Conservation (phyloP, 257 asterid species). For the Scutellaria baicalensis region DNA sequence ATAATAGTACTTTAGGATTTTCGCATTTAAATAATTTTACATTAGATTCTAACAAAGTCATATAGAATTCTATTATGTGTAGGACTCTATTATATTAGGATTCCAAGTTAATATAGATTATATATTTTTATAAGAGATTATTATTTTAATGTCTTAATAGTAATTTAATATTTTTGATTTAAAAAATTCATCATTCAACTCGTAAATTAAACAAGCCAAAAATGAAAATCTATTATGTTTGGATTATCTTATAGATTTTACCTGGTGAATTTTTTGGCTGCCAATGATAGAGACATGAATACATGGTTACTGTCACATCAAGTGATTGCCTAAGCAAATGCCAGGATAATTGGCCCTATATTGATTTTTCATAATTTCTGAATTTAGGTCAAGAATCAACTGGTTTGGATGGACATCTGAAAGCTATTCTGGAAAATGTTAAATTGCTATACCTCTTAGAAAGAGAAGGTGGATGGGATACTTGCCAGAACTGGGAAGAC, state of each 20-base stretch:
- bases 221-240: neutral
- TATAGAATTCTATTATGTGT: no score
- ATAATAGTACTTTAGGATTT: no score
- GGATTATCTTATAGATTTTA: neutral
- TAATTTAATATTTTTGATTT: no score
- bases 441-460: slow-evolving; percentile 83
- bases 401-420: slow-evolving; percentile 63
- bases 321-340: neutral
- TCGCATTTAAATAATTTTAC: no score
- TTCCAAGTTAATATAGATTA: no score
- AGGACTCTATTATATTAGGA: no score
- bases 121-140: no score
- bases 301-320: neutral
- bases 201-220: neutral
- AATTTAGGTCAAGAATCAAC: slow-evolving; percentile 42
- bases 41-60: no score
- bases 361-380: slow-evolving; percentile 11
- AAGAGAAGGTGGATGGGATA: slow-evolving; percentile 97
- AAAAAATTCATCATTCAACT: no score
- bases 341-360: neutral
- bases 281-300: neutral
- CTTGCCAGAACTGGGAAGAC: slow-evolving; percentile 94
- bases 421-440: slow-evolving; percentile 71
- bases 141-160: no score
- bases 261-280: neutral